Percentiles rank a stretch among this genome's conserved stretches.
phyloP scores from a whole-genome alignment of 495 filamentous ascomycete species.

The Penicillium angulare region DNA sequence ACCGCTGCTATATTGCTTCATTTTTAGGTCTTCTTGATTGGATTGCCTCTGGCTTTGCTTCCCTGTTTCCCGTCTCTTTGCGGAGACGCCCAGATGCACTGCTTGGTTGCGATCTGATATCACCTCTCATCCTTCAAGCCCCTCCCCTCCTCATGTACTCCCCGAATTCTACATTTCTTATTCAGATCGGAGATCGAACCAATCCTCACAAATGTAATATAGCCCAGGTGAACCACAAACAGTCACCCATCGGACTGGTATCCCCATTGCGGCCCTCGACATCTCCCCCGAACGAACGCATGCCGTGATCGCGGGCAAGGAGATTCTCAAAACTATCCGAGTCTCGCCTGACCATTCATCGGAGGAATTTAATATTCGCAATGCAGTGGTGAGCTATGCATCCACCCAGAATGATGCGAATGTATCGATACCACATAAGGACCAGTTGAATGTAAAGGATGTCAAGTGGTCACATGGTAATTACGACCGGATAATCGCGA shows the following conservation, averaged over 20 bases:
- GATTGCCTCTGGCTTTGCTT: no score
- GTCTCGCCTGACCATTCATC: constrained; percentile 67
- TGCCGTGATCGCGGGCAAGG: constrained; percentile 76
- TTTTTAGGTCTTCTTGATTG: no score
- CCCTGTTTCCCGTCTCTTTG: no score
- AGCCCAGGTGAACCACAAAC: constrained; percentile 71
- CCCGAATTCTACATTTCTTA: neutral
- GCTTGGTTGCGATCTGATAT: no score
- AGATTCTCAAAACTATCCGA: constrained; percentile 80
- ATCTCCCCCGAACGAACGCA: constrained; percentile 71
- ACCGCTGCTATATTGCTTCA: constrained; percentile 17
- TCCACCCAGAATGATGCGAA: constrained; percentile 55
- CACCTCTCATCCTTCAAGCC: neutral
- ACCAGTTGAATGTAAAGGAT: constrained; percentile 78
- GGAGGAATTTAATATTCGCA: constrained; percentile 78
- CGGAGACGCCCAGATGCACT: no score
- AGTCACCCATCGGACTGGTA: constrained; percentile 67
- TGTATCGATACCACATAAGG: constrained; percentile 55
- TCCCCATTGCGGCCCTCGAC: constrained; percentile 73
- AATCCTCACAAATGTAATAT: constrained; percentile 22
- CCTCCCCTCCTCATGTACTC: constrained; percentile 3
- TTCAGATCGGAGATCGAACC: constrained; percentile 2
- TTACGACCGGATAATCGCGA: constrained; percentile 68
- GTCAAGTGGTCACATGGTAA: constrained; percentile 78
- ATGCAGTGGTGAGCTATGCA: constrained; percentile 68